These are phyloP conservation scores for Dictyostelium purpureum DNA, from an alignment of 78 protist genomes.

Conservation along the genomic window DNA sequence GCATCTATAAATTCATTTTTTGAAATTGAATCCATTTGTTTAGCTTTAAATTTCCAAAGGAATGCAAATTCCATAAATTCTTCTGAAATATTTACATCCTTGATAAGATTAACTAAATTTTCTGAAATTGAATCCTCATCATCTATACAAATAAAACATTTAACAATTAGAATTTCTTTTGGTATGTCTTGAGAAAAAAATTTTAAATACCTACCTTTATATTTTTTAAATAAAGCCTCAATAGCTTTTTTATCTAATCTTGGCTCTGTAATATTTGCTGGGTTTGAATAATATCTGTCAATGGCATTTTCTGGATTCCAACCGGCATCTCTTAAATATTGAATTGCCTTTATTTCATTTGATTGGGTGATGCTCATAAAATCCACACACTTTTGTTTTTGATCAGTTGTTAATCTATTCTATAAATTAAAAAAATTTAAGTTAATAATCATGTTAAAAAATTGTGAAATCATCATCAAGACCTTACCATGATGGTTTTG, in stretches of 20 bases:
- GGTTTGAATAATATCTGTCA: slow-evolving; percentile 25
- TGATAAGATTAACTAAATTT: not conserved
- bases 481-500: no score
- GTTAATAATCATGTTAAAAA: not conserved
- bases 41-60: slow-evolving; percentile 41
- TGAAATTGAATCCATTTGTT: slow-evolving; percentile 20
- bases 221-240: slow-evolving; percentile 7
- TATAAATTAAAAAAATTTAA: not conserved
- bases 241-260: not conserved
- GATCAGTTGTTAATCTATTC: slow-evolving; percentile 35
- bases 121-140: slow-evolving; percentile 45
- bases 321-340: not conserved
- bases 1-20: slow-evolving; percentile 33
- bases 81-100: not conserved
- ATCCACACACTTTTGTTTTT: slow-evolving; percentile 16
- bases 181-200: not conserved
- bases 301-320: slow-evolving; percentile 26
- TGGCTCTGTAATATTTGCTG: slow-evolving; percentile 4
- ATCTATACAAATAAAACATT: not conserved
- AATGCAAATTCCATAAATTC: slow-evolving; percentile 51
- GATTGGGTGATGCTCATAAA: slow-evolving; percentile 24
- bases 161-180: not conserved
- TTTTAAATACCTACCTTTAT: slow-evolving; percentile 16
- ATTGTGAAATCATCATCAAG: no score
- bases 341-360: slow-evolving; percentile 45